A percentile compares a stretch with the other conserved stretches of the same genome.
Conservation (phyloP, 768 basidiomycete species). For the Symmetrospora coprosmae region DNA sequence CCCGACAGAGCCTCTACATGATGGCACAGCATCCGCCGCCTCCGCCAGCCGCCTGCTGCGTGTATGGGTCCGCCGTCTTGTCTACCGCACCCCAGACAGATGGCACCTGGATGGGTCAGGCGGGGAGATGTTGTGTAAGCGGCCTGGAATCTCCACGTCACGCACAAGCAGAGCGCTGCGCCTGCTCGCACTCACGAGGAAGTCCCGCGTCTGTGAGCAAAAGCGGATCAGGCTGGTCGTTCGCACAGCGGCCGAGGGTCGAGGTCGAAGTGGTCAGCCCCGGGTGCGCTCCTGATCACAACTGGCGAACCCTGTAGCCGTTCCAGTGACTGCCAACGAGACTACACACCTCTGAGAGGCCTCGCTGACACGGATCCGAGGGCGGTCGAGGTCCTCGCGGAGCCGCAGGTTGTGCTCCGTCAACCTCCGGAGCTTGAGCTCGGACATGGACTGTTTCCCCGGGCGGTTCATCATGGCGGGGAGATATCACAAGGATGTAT, state of each 20-base stretch:
- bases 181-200: conserved; percentile 56
- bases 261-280: not conserved
- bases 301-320: too few species aligned
- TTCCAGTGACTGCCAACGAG: not conserved
- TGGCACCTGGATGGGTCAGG: conserved; percentile 71
- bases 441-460: conserved; percentile 78
- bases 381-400: conserved; percentile 73
- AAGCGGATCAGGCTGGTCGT: conserved; percentile 66
- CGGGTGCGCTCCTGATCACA: not conserved
- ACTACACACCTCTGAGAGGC: conserved; percentile 63
- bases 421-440: conserved; percentile 84
- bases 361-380: conserved; percentile 81
- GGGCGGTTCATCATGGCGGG: conserved; percentile 33
- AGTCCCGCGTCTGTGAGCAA: conserved; percentile 84
- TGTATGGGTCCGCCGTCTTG: conserved; percentile 83
- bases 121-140: too few species aligned
- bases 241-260: not conserved
- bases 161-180: too few species aligned
- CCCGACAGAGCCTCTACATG: too few species aligned
- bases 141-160: too few species aligned
- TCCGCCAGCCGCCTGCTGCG: conserved; percentile 48
- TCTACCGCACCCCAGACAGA: conserved; percentile 95
- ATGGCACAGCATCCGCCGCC: conserved; percentile 34
- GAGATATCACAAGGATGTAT: too few species aligned
- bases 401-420: conserved; percentile 87